These are phyloP conservation scores for Carex cristatella DNA, from an alignment of 176 grass and related monocot species.

Conservation along the genomic window DNA sequence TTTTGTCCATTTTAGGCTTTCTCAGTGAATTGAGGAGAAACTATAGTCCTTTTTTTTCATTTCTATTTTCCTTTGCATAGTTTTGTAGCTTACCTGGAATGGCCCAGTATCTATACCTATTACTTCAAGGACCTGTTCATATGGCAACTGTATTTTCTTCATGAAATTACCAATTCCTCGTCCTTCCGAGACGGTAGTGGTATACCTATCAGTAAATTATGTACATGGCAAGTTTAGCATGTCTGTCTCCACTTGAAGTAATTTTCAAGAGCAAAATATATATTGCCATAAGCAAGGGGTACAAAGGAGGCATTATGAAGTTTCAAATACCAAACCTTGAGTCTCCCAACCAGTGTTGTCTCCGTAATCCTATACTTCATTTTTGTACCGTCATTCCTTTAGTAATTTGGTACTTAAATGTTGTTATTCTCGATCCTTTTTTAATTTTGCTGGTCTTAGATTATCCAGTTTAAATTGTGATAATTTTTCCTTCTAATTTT, in stretches of 20 bases:
- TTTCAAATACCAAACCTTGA: not conserved
- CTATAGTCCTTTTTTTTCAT: not conserved
- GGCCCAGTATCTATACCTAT: slow-evolving; percentile 56
- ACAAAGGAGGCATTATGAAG: not conserved
- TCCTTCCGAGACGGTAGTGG: slow-evolving; percentile 39
- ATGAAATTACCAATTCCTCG: slow-evolving; percentile 45
- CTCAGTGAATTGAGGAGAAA: not conserved
- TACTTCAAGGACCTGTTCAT: slow-evolving; percentile 49
- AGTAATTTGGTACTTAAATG: not conserved
- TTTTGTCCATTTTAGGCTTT: not conserved
- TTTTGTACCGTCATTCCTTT: not conserved
- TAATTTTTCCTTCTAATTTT: not conserved
- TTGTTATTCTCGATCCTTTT: not conserved
- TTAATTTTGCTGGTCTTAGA: not conserved
- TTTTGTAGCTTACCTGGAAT: slow-evolving; percentile 44
- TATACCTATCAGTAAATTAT: slow-evolving; percentile 48
- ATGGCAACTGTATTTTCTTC: slow-evolving; percentile 63
- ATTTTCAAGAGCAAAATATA: not conserved
- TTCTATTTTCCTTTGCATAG: not conserved
- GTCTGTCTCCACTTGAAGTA: not conserved
- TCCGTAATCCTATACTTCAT: not conserved
- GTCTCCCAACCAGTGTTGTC: not conserved
- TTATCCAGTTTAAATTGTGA: not conserved
- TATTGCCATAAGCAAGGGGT: not conserved
- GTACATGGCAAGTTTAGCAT: not conserved